Percentiles rank a stretch among this genome's conserved stretches.
phyloP scores from a whole-genome alignment of 306 rosid genomes.

The Betula pendula region DNA sequence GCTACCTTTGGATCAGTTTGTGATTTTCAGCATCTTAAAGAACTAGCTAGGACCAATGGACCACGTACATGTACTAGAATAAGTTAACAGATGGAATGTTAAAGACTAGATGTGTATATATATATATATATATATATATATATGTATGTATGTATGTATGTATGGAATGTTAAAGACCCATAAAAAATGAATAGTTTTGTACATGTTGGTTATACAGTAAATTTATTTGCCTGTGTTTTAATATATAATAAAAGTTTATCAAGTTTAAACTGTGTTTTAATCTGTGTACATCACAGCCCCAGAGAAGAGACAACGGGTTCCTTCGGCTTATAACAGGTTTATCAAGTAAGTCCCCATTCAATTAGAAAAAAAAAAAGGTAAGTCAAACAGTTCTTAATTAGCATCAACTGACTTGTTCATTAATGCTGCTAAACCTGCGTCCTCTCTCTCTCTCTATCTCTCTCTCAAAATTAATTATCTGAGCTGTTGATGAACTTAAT shows the following conservation, averaged over 20 bases:
- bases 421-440: too few relatives aligned
- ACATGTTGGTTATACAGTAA: not conserved
- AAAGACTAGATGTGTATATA: too few relatives aligned
- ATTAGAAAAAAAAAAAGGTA: too few relatives aligned
- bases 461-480: too few relatives aligned
- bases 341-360: slow-evolving; percentile 95
- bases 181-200: too few relatives aligned
- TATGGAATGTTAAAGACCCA: slow-evolving; percentile 5
- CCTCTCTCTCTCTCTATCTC: too few relatives aligned
- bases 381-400: slow-evolving; percentile 27
- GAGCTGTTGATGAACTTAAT: too few relatives aligned
- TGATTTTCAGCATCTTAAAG: not conserved
- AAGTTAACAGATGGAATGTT: slow-evolving; percentile 6
- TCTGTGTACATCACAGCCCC: slow-evolving; percentile 62
- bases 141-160: too few relatives aligned
- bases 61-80: too few relatives aligned
- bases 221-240: not conserved
- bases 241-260: not conserved
- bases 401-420: not conserved
- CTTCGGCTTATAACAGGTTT: slow-evolving; percentile 95
- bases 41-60: slow-evolving; percentile 8
- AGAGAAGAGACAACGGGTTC: slow-evolving; percentile 96
- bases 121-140: too few relatives aligned
- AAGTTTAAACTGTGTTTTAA: not conserved
- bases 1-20: slow-evolving; percentile 17